Conservation (phyloP, 768 basidiomycete genomes). For the Ramaria rubella region DNA sequence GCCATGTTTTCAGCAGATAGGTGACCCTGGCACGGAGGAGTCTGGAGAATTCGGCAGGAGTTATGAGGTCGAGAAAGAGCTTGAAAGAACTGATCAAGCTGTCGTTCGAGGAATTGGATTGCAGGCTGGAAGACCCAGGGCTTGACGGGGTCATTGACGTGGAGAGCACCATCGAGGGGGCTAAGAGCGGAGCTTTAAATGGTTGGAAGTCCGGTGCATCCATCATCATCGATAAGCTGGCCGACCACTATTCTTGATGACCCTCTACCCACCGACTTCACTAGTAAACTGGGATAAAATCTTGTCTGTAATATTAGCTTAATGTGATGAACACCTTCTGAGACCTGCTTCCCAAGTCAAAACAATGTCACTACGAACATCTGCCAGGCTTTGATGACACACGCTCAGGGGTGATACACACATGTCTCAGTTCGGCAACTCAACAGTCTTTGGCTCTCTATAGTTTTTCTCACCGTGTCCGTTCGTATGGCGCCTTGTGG, state of each 20-base stretch:
- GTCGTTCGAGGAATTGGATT: neutral
- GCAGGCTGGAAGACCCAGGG: neutral
- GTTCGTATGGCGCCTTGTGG: too few relatives aligned
- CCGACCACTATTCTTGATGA: neutral
- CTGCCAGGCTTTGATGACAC: neutral
- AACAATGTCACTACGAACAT: neutral
- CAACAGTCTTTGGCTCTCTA: too few relatives aligned
- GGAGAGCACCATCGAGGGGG: conserved; percentile 5
- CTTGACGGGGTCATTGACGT: conserved; percentile 8
- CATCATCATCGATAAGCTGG: conserved; percentile 11
- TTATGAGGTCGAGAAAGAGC: conserved; percentile 6
- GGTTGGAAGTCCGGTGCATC: conserved; percentile 1
- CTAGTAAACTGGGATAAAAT: neutral
- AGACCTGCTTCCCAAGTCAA: neutral
- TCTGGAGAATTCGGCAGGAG: conserved; percentile 5
- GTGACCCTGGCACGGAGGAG: conserved; percentile 2
- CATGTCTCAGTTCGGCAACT: too few relatives aligned
- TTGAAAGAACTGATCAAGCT: neutral
- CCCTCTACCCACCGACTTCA: neutral
- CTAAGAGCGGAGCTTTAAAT: conserved; percentile 5
- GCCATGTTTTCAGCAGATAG: conserved; percentile 7
- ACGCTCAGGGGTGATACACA: neutral
- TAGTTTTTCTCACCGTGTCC: too few relatives aligned
- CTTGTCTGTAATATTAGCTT: neutral
- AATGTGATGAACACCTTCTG: neutral